A percentile compares a stretch with the other conserved stretches of the same genome.
phyloP scores from a whole-genome alignment of 768 basidiomycete genomes.

The Auricularia sp. region DNA sequence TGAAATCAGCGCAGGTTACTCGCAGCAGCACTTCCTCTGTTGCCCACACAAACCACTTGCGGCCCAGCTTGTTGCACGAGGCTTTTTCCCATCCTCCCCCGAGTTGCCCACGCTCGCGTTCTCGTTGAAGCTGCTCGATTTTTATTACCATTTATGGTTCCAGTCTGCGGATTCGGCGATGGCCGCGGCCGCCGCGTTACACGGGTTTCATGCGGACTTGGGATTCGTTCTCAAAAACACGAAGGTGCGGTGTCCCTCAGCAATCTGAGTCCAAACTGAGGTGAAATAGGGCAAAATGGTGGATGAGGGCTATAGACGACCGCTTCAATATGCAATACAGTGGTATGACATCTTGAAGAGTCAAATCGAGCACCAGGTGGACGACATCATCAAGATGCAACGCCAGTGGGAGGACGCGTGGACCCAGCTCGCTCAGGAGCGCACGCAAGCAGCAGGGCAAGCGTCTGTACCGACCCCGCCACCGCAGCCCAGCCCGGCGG shows the following conservation, averaged over 20 bases:
- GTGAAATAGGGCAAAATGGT: background rate
- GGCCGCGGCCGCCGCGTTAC: constrained; percentile 18
- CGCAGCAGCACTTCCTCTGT: too few species aligned
- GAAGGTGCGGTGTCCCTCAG: constrained; percentile 8
- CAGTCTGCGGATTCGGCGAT: constrained; percentile 27
- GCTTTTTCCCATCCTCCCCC: constrained; percentile 25
- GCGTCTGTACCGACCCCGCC: too few species aligned
- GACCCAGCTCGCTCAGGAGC: background rate
- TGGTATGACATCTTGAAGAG: background rate
- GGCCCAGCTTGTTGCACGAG: too few species aligned
- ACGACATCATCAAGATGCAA: background rate
- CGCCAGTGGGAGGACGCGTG: background rate
- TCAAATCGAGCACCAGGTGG: background rate
- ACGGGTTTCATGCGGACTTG: constrained; percentile 19
- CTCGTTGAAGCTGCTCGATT: constrained; percentile 22
- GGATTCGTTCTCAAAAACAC: constrained; percentile 15
- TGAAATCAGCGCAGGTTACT: too few species aligned
- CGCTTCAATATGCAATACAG: background rate
- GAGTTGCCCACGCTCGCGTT: constrained; percentile 11
- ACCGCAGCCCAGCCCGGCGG: background rate
- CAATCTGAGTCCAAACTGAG: too few species aligned
- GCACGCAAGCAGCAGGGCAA: too few species aligned
- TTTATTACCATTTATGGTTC: constrained; percentile 26
- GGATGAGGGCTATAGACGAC: background rate
- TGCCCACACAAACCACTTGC: too few species aligned